Evolutionary conservation across 306 rosid genomes (phyloP), one percentile per base, ranked within the genome.

Genomic region (Rosa rugosa): DNA sequence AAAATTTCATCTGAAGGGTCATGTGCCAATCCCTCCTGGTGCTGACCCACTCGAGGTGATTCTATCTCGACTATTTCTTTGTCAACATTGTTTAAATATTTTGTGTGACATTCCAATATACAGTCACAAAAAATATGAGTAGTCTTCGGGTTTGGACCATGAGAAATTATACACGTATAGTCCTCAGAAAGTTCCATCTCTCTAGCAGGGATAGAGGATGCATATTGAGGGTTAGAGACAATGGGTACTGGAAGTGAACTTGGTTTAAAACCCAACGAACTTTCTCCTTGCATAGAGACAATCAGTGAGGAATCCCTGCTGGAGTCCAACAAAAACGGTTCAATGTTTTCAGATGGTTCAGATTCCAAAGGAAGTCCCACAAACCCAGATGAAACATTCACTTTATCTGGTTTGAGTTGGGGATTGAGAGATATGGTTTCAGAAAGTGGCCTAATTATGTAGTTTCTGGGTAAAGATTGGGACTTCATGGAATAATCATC

Each of bases 101-200:
- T 88, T 80, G 83, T 82, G 83, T 83, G 85, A 84, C 91, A 87
- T 68, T 91, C 96, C 89, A 94, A 89, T 81, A 94, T 79, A 84
- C 90, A 86, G 90, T 94, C 98, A 81, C 98, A 96, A 87, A 91
- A 91, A 80, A 94, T 89, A 75, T 81, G 98, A 40, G 91, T 90
- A 70, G 84, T 84, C 85, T 90, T 94, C 2, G 94, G 98, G 72
- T 94, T 90, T 77, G 97, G 98, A 82, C 98, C 98, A 71, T 91
- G 94, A 80, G 96, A 94, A 87, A 91, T 94, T 82, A 94, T 90
- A 78, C 98, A 90, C 62, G 98, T 91, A 83, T 94, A 94, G 86
- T 91, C 97, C 89, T 94, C 97, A 17, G 96, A 94, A 62, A 91
- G 97, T 84, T 92, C 94, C 69, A 94, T 91, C 75, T 90, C 97